phyloP scores from a whole-genome alignment of 805 yeast genomes.

The Metschnikowia matae region DNA sequence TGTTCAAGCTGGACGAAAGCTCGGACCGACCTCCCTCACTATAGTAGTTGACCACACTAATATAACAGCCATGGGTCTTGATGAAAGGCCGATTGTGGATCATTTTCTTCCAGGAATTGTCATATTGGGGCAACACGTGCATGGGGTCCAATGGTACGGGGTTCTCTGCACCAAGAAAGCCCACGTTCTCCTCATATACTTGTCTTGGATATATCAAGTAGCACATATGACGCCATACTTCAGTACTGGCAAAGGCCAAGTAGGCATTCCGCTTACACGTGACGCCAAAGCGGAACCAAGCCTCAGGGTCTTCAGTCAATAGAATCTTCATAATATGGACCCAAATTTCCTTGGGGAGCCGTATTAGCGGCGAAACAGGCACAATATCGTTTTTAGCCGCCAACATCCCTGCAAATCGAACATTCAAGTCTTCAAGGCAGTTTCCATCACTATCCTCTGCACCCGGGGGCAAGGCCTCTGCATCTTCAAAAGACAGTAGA shows the following conservation, averaged over 20 bases:
- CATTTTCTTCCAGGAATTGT: constrained; percentile 46
- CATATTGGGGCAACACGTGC: constrained; percentile 26
- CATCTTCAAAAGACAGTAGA: constrained; percentile 32
- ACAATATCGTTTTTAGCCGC: constrained; percentile 19
- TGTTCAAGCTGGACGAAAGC: constrained; percentile 60
- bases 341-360: constrained; percentile 56
- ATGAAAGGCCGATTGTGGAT: constrained; percentile 65
- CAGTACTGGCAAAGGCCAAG: constrained; percentile 50
- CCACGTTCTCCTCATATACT: constrained; percentile 44
- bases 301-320: constrained; percentile 47
- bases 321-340: constrained; percentile 46
- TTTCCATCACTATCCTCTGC: constrained; percentile 15
- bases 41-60: constrained; percentile 78
- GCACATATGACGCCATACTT: constrained; percentile 50
- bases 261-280: constrained; percentile 56
- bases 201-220: constrained; percentile 51
- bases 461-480: constrained; percentile 20
- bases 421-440: constrained; percentile 2
- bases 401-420: constrained; percentile 26
- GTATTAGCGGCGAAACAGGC: constrained; percentile 36
- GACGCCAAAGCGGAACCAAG: constrained; percentile 61
- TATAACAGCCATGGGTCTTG: constrained; percentile 79
- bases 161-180: constrained; percentile 30
- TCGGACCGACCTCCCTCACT: constrained; percentile 77
- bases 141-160: constrained; percentile 35